Conservation (phyloP, 352 stramenopile genomes). For the Phytophthora sp. region DNA sequence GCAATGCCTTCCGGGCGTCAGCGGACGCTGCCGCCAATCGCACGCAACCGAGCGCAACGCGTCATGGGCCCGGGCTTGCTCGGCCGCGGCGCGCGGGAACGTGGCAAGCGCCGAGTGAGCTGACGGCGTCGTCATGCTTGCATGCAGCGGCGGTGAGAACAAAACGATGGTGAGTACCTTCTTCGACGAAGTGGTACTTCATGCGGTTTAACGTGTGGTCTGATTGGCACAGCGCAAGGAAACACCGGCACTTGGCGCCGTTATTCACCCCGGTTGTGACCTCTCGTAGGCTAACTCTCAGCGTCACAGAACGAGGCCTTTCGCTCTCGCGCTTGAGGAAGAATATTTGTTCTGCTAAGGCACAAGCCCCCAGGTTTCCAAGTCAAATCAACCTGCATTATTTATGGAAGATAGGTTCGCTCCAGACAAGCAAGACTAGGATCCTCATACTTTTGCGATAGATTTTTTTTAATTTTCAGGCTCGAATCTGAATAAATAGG, state of each 20-base stretch:
- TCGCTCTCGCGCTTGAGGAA: too few species aligned
- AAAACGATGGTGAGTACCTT: conserved; percentile 29
- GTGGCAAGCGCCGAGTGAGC: conserved; percentile 5
- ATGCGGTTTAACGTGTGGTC: conserved; percentile 10
- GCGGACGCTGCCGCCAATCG: conserved; percentile 23
- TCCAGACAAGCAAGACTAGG: conserved; percentile 12
- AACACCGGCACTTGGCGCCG: conserved; percentile 9
- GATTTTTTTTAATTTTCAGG: too few species aligned
- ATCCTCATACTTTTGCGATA: conserved; percentile 3
- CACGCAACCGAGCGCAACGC: conserved; percentile 7
- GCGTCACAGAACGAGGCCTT: too few species aligned
- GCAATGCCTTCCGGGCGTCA: conserved; percentile 21
- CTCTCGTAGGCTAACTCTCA: too few species aligned
- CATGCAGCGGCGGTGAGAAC: conserved; percentile 22
- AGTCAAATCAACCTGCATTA: conserved; percentile 23
- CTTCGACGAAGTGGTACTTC: conserved; percentile 8
- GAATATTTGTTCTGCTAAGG: too few species aligned
- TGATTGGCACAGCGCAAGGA: conserved; percentile 2
- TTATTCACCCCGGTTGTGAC: too few species aligned
- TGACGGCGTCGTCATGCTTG: neutral
- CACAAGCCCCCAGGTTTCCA: too few species aligned
- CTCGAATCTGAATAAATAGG: conserved; percentile 41
- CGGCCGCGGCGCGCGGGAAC: neutral
- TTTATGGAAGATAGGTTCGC: conserved; percentile 21
- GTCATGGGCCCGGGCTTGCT: conserved; percentile 18